Conservation (phyloP, 495 filamentous ascomycete genomes). For the Neurospora sp. region DNA sequence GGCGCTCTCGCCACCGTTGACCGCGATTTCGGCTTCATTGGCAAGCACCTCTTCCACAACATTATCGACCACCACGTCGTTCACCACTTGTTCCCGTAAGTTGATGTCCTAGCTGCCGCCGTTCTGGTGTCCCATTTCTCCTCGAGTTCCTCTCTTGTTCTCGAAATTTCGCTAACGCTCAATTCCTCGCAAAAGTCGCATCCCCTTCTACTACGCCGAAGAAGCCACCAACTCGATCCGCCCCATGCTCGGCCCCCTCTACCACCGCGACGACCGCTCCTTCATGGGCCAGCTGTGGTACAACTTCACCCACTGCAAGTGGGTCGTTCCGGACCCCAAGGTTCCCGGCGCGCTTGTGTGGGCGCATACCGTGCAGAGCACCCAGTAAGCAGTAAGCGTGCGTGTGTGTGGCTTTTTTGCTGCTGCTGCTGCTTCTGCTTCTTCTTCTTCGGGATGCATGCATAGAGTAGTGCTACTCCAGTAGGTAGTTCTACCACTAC, state of each 20-base stretch:
- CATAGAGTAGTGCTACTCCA: not conserved
- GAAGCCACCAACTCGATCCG: constrained; percentile 77
- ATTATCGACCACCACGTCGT: constrained; percentile 87
- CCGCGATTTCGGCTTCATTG: constrained; percentile 80
- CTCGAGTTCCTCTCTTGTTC: not conserved
- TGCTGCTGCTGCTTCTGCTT: not conserved
- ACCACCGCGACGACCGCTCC: constrained; percentile 46
- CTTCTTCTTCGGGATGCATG: not conserved
- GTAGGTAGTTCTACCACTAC: not conserved
- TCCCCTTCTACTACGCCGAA: constrained; percentile 85
- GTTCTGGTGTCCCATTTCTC: not conserved
- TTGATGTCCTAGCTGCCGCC: not conserved
- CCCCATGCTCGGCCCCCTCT: constrained; percentile 68
- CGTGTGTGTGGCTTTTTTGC: too few species aligned
- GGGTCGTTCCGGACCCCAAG: constrained; percentile 23
- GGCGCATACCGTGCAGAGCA: constrained; percentile 5
- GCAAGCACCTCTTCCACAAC: constrained; percentile 73
- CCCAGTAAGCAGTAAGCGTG: not conserved
- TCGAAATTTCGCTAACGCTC: not conserved
- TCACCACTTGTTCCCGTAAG: constrained; percentile 64
- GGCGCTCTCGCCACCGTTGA: constrained; percentile 83
- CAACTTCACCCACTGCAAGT: constrained; percentile 24
- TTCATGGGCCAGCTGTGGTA: constrained; percentile 28
- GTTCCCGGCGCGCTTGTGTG: constrained; percentile 24
- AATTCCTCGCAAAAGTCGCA: constrained; percentile 36